Evolutionary conservation across 768 basidiomycete species (phyloP).

Genomic region (Mycena leptocephala): DNA sequence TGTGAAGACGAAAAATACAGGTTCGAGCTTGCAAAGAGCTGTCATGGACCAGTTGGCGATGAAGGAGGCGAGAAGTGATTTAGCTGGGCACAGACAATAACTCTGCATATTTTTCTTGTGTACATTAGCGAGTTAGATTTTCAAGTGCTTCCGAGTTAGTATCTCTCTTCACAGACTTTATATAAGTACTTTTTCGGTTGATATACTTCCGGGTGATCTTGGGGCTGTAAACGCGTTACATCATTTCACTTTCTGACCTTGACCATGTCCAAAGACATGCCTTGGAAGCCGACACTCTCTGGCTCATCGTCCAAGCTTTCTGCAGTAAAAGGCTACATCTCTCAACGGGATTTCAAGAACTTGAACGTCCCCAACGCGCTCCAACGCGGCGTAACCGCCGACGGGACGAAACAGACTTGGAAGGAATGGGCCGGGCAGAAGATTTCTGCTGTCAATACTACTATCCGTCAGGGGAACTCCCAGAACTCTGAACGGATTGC

Average conservation of each 20-base stretch:
- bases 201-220: not conserved
- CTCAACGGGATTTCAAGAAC: constrained; percentile 55
- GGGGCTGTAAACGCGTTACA: not conserved
- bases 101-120: not conserved
- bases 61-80: constrained; percentile 76
- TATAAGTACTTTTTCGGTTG: not conserved
- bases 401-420: constrained; percentile 61
- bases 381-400: constrained; percentile 40
- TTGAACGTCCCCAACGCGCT: constrained; percentile 36
- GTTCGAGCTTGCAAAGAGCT: constrained; percentile 80
- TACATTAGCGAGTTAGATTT: not conserved
- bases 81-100: constrained; percentile 33
- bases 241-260: not conserved
- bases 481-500: constrained; percentile 61
- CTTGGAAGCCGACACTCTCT: constrained; percentile 50
- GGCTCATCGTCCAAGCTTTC: constrained; percentile 53
- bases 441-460: constrained; percentile 47
- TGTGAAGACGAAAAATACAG: constrained; percentile 57
- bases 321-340: constrained; percentile 67
- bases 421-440: constrained; percentile 78
- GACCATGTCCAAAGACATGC: constrained; percentile 57
- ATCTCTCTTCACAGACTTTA: not conserved
- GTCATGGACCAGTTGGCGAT: constrained; percentile 85
- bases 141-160: not conserved
- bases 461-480: constrained; percentile 27